Evolutionary conservation across 2,329 filamentous ascomycete genomes (phyloP).

Genomic region (Pseudopithomyces maydicus): DNA sequence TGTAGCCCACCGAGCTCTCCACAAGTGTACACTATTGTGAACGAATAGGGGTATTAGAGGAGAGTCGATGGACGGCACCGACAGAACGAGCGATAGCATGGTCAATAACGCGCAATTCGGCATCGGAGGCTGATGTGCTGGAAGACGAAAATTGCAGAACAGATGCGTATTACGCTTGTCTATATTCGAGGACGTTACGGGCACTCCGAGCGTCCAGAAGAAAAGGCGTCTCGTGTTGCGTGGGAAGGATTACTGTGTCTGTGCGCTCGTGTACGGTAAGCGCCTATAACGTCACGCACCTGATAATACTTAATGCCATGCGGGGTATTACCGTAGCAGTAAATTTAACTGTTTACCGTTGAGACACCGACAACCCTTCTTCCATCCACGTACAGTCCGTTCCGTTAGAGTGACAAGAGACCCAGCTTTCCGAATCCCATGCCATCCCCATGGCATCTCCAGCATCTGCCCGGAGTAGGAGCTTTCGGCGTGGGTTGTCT

Average conservation of each 20-base stretch:
- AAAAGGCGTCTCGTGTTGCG: background rate
- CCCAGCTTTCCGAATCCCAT: no score
- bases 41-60: conserved; percentile 12
- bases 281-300: no score
- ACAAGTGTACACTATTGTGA: conserved; percentile 6
- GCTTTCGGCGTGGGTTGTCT: conserved; percentile 5
- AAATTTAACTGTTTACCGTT: no score
- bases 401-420: no score
- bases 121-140: conserved; percentile 5
- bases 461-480: background rate
- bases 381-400: no score
- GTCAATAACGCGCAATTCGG: conserved; percentile 7
- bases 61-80: conserved; percentile 2
- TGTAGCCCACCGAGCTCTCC: conserved; percentile 8
- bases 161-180: conserved; percentile 8
- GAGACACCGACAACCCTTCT: no score
- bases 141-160: conserved; percentile 13
- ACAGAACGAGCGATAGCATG: conserved; percentile 12
- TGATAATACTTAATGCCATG: no score
- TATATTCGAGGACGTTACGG: conserved; percentile 5
- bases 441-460: background rate
- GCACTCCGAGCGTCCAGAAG: background rate
- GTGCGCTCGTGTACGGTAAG: no score
- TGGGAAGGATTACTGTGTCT: no score
- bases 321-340: no score